Evolutionary conservation across 768 basidiomycete species (phyloP), one percentile per base, ranked within the genome.

Genomic region (Termitomyces sp.): DNA sequence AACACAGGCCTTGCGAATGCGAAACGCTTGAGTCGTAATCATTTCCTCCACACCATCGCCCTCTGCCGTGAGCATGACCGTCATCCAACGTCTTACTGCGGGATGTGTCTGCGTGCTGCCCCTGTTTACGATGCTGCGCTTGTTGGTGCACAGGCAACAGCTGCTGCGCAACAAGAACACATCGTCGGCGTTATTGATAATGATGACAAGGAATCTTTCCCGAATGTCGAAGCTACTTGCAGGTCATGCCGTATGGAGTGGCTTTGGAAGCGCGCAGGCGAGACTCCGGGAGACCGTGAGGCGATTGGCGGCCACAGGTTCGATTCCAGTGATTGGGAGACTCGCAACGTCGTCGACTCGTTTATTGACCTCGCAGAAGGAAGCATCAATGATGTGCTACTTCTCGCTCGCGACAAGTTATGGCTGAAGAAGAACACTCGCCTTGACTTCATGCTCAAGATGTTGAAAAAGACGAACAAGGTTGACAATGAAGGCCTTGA

Each of bases 281-380:
- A 66, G 3, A 76, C 73, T 38, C 66, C 76, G 15, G 64, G 74
- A 19, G 85, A 85, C 60, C 74, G 76, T 24, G 82, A 82, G 56
- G 83, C 81, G 0, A 70, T 87, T 30, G 80, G 83, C n/a, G 80
- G 81, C 6, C 65, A 65, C 19, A 59, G 65, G 6, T 64, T 74
- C 47, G 61, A 66, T 19, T 68, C 69, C 35, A 65, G 65, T 5
- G 87, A 89, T 60, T 86, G 83, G 84, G 86, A 88, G 65, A 81
- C 81, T 45, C 77, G 85, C 43, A 82, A 83, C 60, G 75, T 76
- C 9, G 76, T 90, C 12, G 86, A 87, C 50, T 78, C 78, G n/a
- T 91, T 87, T 69, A 68, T 90, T 38, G 88, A 90, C 54, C 72
- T 87, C 24, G 87, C 79, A 2, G 89, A 90, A 59, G 88, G 88